These are phyloP conservation scores for Fusarium sp. DNA, from an alignment of 2,329 filamentous ascomycete genomes.

Conservation along the genomic window DNA sequence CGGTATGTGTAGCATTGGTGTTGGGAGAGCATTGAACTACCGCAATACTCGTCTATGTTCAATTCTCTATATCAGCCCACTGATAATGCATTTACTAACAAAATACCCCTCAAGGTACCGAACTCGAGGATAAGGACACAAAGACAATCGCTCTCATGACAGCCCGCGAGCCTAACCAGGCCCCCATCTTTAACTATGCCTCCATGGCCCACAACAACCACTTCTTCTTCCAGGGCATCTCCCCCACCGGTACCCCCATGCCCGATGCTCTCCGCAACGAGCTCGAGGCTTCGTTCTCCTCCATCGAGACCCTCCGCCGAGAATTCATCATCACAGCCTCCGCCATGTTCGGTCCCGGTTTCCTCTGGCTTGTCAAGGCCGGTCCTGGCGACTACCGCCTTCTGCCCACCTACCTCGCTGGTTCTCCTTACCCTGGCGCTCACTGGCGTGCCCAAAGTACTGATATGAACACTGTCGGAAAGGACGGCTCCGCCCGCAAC, in stretches of 20 bases:
- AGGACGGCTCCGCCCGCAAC: conserved; percentile 50
- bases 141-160: conserved; percentile 78
- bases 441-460: conserved; percentile 78
- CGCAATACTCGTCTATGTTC: conserved; percentile 10
- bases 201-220: conserved; percentile 95
- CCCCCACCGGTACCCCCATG: conserved; percentile 61
- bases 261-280: conserved; percentile 65
- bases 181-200: conserved; percentile 92
- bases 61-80: background rate
- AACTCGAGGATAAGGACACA: conserved; percentile 68
- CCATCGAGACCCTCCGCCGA: conserved; percentile 80
- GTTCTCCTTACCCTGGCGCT: conserved; percentile 85
- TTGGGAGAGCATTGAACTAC: background rate
- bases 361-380: conserved; percentile 89
- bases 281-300: conserved; percentile 80
- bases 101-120: conserved; percentile 63
- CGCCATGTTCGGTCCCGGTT: conserved; percentile 96
- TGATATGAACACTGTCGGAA: conserved; percentile 75
- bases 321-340: conserved; percentile 84
- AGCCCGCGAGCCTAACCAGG: conserved; percentile 80
- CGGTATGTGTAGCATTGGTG: conserved; percentile 63
- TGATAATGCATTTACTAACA: conserved; percentile 22
- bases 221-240: conserved; percentile 77
- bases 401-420: conserved; percentile 90
- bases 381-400: conserved; percentile 68